A percentile compares a stretch with the other conserved stretches of the same genome.
phyloP scores from a whole-genome alignment of 345 rosid genomes.

The Brassica juncea region DNA sequence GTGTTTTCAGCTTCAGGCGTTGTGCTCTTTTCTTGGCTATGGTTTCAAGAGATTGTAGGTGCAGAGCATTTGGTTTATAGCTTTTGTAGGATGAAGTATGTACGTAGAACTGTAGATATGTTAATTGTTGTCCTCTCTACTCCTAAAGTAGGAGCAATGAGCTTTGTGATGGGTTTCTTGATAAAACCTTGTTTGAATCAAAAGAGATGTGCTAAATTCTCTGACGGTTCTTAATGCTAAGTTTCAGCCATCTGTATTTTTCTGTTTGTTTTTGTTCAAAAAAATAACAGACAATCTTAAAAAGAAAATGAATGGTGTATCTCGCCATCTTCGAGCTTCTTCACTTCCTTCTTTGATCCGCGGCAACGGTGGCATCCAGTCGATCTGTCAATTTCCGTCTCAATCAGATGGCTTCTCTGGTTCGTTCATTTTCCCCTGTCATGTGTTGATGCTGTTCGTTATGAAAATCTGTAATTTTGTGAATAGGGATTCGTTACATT shows the following conservation, averaged over 20 bases:
- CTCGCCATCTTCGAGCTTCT: slow-evolving; percentile 39
- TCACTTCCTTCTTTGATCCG: slow-evolving; percentile 39
- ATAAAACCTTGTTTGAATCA: no score
- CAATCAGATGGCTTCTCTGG: slow-evolving; percentile 42
- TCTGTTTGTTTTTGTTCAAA: not conserved
- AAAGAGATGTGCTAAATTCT: slow-evolving; percentile 45
- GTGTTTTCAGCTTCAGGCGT: no score
- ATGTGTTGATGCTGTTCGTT: no score
- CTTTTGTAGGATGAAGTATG: no score
- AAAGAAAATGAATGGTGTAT: slow-evolving; percentile 38
- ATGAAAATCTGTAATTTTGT: not conserved
- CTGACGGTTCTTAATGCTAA: slow-evolving; percentile 23
- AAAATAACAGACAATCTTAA: no score
- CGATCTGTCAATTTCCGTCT: slow-evolving; percentile 14
- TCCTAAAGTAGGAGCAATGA: no score
- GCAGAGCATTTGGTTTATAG: no score
- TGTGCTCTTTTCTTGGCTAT: no score
- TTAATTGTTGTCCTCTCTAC: no score
- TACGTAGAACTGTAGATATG: no score
- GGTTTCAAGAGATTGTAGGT: no score
- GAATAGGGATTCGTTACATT: not conserved
- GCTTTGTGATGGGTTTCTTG: no score
- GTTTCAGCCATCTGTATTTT: not conserved
- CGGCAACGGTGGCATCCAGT: slow-evolving; percentile 27
- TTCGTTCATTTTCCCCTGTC: not conserved